Conservation (phyloP, 2,329 filamentous ascomycete genomes). For the Colletotrichum sp. region DNA sequence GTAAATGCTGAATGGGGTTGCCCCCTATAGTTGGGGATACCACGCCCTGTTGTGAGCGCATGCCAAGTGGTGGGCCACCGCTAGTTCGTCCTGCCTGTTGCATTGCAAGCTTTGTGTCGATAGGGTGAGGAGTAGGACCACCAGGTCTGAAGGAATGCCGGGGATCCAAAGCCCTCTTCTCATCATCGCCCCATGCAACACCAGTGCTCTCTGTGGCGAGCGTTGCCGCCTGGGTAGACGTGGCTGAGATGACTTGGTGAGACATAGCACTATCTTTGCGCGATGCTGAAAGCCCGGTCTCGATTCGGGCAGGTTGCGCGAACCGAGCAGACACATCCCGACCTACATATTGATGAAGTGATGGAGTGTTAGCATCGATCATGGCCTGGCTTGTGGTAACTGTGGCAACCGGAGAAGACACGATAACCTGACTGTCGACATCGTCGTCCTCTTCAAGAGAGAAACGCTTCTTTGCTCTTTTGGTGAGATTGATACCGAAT, state of each 20-base stretch:
- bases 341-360: neutral
- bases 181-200: constrained; percentile 7
- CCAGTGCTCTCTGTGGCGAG: constrained; percentile 12
- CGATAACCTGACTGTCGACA: neutral
- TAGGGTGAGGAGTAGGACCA: neutral
- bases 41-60: constrained; percentile 12
- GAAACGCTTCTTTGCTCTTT: constrained; percentile 36
- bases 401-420: neutral
- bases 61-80: constrained; percentile 20
- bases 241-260: neutral
- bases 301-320: neutral
- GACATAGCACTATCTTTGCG: constrained; percentile 7
- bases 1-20: constrained; percentile 45
- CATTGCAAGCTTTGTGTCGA: neutral
- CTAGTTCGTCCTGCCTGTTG: constrained; percentile 24
- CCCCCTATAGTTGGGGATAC: constrained; percentile 8
- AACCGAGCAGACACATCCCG: neutral
- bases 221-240: constrained; percentile 15
- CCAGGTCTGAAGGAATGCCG: constrained; percentile 1
- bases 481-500: constrained; percentile 48
- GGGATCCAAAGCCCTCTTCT: constrained; percentile 8
- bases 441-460: constrained; percentile 36
- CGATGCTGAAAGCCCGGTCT: neutral
- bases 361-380: neutral
- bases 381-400: neutral